Evolutionary conservation across 164 flowering plant species (phyloP), one percentile per base, ranked within the genome.

Genomic region (Brasenia schreberi): DNA sequence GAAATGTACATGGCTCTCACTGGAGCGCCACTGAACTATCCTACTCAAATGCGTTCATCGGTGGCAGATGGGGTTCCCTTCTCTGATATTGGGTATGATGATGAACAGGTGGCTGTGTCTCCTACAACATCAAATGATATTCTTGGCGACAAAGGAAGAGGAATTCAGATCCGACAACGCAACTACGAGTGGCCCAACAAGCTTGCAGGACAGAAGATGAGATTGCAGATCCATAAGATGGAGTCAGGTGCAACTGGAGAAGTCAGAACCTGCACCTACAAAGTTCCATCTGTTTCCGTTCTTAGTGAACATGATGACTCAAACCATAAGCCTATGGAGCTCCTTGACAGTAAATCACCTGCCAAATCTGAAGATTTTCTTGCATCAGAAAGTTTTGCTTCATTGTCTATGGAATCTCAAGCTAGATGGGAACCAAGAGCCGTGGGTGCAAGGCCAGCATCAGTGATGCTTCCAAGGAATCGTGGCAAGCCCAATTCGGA

Each of bases 131-230:
- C 39, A 33, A 33, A 33, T 33, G 39, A 33, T 33, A 33, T 33
- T 33, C 39, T 33, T 33, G 39, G 27, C 27, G 12, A 45, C 53
- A 5, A 45, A 7, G 53, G 12, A 45, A n/a, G 9, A 11, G 62
- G 27, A n/a, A n/a, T 60, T 60, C 62, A 60, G n/a, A 60, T 60
- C 62, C 62, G 62, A 9, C 3, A 11, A 60, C 27, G 62, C 62
- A 11, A 60, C 18, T 7, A 1, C 3, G 27, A 19, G 11, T n/a
- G 6, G 12, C 19, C 27, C 10, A n/a, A 60, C 16, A 14, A 5
- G 16, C 3, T 33, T 60, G n/a, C 27, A 60, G 27, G 27, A 4
- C 62, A 11, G n/a, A 60, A 18, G 62, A 60, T 60, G 11, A 60
- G 27, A 60, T 18, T 60, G 27, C 23, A 60, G 62, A 7, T 60